Conservation (phyloP, 169 alveolate genomes). For the Plasmodium sp. region DNA sequence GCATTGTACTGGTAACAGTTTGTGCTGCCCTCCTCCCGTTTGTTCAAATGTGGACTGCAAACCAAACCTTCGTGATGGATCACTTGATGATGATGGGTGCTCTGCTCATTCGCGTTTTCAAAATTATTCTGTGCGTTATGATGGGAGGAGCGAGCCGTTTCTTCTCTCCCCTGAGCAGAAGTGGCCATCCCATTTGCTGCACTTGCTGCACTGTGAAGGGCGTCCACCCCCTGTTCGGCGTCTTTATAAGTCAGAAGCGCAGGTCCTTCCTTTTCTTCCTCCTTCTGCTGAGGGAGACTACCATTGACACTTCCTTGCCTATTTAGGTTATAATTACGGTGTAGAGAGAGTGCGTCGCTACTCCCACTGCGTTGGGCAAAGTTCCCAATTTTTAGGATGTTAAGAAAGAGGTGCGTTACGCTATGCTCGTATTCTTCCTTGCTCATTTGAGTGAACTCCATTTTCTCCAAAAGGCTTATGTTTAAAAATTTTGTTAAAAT, state of each 20-base stretch:
- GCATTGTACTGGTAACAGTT: neutral
- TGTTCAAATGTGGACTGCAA: neutral
- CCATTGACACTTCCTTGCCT: neutral
- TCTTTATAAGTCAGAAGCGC: neutral
- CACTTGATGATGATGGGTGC: neutral
- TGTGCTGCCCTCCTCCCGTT: neutral
- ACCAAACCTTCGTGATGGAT: neutral
- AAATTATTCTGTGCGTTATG: neutral
- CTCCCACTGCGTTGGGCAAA: neutral
- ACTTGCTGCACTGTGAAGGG: neutral
- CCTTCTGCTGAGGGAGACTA: neutral
- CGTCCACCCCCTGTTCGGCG: neutral
- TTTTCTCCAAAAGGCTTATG: neutral
- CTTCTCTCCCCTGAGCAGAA: neutral
- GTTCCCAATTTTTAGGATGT: slow-evolving; percentile 12
- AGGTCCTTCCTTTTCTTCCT: neutral
- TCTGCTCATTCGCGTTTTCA: neutral
- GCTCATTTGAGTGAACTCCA: slow-evolving; percentile 10
- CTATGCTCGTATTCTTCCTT: slow-evolving; percentile 13
- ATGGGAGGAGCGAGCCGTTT: neutral
- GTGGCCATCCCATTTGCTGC: neutral
- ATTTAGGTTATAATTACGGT: neutral
- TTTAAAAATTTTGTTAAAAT: slow-evolving; percentile 40
- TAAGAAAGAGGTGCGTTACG: neutral
- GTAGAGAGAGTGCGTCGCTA: neutral